phyloP scores from a whole-genome alignment of 495 filamentous ascomycete species.

The Penicillium subrubescens region DNA sequence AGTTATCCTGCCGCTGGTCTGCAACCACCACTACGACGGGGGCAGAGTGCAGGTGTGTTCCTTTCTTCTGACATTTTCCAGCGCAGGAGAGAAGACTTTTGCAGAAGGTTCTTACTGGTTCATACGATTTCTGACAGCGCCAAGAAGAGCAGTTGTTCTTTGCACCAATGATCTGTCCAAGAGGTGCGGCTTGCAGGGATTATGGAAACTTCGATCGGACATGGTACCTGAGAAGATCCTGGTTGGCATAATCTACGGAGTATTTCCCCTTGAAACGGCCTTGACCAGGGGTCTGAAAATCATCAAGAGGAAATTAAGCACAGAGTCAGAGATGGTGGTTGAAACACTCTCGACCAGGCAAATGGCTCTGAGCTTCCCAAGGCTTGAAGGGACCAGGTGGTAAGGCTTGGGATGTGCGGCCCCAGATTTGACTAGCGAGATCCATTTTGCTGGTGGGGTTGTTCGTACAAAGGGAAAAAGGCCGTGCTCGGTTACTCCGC shows the following conservation, averaged over 20 bases:
- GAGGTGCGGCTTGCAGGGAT: conserved; percentile 24
- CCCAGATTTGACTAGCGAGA: conserved; percentile 38
- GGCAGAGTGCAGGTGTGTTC: background rate
- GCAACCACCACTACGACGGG: background rate
- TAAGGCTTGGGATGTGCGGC: conserved; percentile 30
- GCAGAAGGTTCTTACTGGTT: background rate
- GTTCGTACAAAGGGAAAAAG: conserved; percentile 22
- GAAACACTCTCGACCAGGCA: background rate
- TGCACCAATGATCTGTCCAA: conserved; percentile 2
- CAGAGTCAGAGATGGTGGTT: background rate
- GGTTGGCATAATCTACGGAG: background rate
- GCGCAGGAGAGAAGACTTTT: background rate
- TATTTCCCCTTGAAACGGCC: background rate
- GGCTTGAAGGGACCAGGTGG: conserved; percentile 3
- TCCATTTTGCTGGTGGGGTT: conserved; percentile 29
- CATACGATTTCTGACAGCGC: conserved; percentile 2
- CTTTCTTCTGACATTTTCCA: background rate
- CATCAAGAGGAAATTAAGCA: background rate
- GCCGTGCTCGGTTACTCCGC: conserved; percentile 21
- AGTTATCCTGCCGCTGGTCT: background rate
- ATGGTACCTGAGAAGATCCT: conserved; percentile 16
- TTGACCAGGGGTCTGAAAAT: background rate
- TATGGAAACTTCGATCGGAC: conserved; percentile 19
- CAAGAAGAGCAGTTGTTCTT: background rate
- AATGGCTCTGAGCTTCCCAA: background rate